Evolutionary conservation across 768 basidiomycete genomes (phyloP), one percentile per base, ranked within the genome.

Genomic region (Chalciporus chontae): DNA sequence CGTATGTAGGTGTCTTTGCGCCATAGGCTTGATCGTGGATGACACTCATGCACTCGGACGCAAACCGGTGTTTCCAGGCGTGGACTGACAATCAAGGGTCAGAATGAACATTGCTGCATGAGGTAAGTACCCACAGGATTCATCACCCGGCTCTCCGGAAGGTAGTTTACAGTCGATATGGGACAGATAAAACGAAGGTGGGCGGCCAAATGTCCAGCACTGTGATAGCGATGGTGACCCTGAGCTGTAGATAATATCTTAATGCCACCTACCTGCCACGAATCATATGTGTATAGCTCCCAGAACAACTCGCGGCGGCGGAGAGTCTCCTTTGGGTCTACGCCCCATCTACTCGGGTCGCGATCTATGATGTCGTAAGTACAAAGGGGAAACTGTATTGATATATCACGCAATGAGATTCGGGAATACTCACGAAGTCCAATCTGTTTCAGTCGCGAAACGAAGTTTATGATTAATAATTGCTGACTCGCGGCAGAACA

Each of bases 1-100:
- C 75, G 51, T 86, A 85, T 10, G 80, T 80, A 17, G 84, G 84
- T 46, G 78, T 79, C 65, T 80, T 83, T 21, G 84, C 84, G 9
- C 82, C 83, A 53, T 83, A 86, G 0, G 84, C 84, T 63, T 86
- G 83, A 56, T 86, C 84, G 53, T 84, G 81, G 47, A 86, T 73
- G 6, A 81, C 68, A 32, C 79, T 79, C 80, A 86, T 82, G 59
- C 84, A 85, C 60, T 85, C 82, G 1, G 81, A 79, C 17, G 76
- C 71, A 52, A 84, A 85, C 24, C 80, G 76, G 56, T 86, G 83
- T 66, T 86, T 86, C 84, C 84, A 86, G 18, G 78, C 73, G 52
- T 83, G 76, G 64, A 77, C 84, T 85, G n/a, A 7, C 4, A 1
- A 42, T 17, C 15, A 21, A 54, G 38, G 54, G 44, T 43, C n/a